A percentile compares a stretch with the other conserved stretches of the same genome.
Evolutionary conservation across 129 eudicot species (phyloP).

Genomic region (Solidago caesia): DNA sequence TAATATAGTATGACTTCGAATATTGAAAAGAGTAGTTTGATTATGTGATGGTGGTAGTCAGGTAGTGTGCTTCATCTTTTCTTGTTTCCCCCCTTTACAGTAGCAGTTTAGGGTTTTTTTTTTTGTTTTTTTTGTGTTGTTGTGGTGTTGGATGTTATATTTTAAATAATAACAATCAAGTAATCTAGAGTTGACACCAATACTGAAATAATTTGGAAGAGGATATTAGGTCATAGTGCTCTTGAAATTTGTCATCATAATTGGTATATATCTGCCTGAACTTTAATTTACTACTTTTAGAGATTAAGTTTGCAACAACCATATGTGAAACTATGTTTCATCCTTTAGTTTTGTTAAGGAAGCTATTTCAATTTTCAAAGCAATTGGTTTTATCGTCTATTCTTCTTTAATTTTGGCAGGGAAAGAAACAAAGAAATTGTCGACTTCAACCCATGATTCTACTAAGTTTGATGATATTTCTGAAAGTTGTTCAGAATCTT

Average conservation of each 20-base stretch:
- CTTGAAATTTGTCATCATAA: not conserved
- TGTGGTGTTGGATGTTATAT: not conserved
- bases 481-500: slow-evolving; percentile 10
- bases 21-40: not conserved
- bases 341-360: not conserved
- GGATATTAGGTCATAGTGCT: not conserved
- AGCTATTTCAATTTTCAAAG: not conserved
- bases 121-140: not conserved
- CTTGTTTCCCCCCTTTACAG: not conserved
- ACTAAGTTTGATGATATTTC: slow-evolving; percentile 16
- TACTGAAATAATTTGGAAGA: not conserved
- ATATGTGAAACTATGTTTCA: not conserved
- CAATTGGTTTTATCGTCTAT: not conserved
- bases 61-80: slow-evolving; percentile 2
- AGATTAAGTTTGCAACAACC: not conserved
- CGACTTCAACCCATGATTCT: slow-evolving; percentile 13
- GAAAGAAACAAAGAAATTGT: slow-evolving; percentile 13
- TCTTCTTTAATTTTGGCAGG: slow-evolving; percentile 17
- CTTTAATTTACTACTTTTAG: not conserved
- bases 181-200: no score
- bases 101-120: not conserved
- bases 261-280: not conserved
- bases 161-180: no score
- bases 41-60: not conserved
- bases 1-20: not conserved